Evolutionary conservation across 345 rosid species (phyloP), one percentile per base, ranked within the genome.

Genomic region (Bruguiera parviflora): DNA sequence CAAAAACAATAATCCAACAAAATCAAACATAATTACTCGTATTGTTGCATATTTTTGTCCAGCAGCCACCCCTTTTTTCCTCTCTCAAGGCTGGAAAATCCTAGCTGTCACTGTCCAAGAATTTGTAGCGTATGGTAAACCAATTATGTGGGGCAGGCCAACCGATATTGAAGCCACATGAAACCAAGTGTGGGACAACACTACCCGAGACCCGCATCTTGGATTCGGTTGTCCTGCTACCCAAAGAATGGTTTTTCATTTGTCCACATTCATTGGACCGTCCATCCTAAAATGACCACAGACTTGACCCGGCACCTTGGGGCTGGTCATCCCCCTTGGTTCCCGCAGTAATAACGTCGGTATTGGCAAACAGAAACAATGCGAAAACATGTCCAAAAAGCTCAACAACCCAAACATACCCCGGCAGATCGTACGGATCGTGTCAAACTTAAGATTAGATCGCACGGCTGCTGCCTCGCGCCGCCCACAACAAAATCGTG

Each of bases 401-500:
- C 9, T 63, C 21, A 51, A 56, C 63, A 9, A 53, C 21, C 61
- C 31, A 18, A 24, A 24, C 32, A 43, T 66, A 65, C 53, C 60
- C 58, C 51, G 60, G 24, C 63, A 21, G 19, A 46, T 39, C 13
- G 31, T 61, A 52, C 6, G 64, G 61, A 37, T 77, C 81, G 81
- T 80, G 83, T 77, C 74, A 71, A n/a, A 18, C 3, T 5, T 32
- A 46, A 49, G 74, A 37, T 55, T 15, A 55, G 31, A 81, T 80
- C 79, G 0, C 55, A 80, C 79, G 83, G 83, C 39, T 70, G 24
- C 19, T 22, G 59, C 57, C 64, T 8, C 16, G 8, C 59, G 83
- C 77, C 70, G 64, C 66, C 74, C n/a, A 11, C 43, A 72, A 66
- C 57, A 37, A 82, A 71, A 73, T 71, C 74, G 71, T 72, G 68